phyloP scores from a whole-genome alignment of 192 early-diverging fungal genomes.

The Coemansia sp. region DNA sequence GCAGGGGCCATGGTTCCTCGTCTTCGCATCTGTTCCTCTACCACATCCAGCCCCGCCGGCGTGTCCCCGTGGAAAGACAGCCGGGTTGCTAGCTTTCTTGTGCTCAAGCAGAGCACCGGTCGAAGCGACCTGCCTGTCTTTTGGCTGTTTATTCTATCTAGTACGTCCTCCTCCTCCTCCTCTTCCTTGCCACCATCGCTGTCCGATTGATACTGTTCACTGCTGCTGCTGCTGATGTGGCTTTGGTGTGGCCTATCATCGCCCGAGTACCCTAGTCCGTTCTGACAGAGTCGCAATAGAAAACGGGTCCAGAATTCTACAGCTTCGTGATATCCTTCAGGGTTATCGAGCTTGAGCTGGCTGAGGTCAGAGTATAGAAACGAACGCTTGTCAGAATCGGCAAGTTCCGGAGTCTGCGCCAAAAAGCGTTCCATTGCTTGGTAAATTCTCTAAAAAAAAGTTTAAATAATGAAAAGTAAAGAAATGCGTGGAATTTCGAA shows the following conservation, averaged over 20 bases:
- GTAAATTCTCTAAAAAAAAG: neutral
- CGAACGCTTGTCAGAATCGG: constrained; percentile 34
- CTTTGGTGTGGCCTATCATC: neutral
- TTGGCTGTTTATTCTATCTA: constrained; percentile 5
- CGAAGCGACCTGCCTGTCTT: neutral
- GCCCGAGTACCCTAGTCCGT: constrained; percentile 13
- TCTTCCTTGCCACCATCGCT: neutral
- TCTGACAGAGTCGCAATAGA: constrained; percentile 13
- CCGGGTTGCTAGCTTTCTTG: constrained; percentile 12
- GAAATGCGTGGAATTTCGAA: neutral
- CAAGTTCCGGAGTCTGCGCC: constrained; percentile 17
- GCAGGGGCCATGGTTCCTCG: constrained; percentile 6
- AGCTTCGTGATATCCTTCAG: constrained; percentile 40
- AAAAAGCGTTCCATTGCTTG: constrained; percentile 19
- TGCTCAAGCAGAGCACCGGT: constrained; percentile 28
- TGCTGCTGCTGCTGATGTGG: neutral
- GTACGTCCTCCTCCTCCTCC: constrained; percentile 3
- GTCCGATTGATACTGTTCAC: neutral
- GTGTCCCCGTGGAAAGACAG: constrained; percentile 37
- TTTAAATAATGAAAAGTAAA: neutral
- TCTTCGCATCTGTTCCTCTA: constrained; percentile 18
- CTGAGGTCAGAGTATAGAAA: constrained; percentile 47
- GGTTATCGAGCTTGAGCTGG: constrained; percentile 35
- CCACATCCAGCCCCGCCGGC: constrained; percentile 28
- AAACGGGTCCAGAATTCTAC: constrained; percentile 31